Evolutionary conservation across 345 rosid species (phyloP), one percentile per base, ranked within the genome.

Genomic region (Stellera chamaejasme): DNA sequence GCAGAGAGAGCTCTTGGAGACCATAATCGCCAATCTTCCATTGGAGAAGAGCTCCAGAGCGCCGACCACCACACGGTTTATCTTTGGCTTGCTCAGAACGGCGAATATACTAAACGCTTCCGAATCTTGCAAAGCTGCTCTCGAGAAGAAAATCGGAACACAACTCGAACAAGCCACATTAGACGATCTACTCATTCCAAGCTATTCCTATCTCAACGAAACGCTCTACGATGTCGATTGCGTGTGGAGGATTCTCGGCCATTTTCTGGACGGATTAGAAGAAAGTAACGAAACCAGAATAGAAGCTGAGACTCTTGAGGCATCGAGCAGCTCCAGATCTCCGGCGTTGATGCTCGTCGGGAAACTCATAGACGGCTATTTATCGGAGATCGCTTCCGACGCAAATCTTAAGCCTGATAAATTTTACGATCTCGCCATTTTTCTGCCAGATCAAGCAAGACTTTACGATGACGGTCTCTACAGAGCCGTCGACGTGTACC

Each of bases 141-240:
- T 93, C 43, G 96, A 93, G 82, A 89, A 70, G 67, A 89, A 83
- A 78, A 85, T 93, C 13, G 97, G 90, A 45, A 68, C 73, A 32
- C 94, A 84, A 72, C 87, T 93, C 11, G 97, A 93, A 36, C 75
- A 75, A 71, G 96, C 91, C 43, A 77, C 88, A 42, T 82, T 89
- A 10, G 99, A 93, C 68, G 99, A 93, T 74, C 63, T 93, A 23
- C 77, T 93, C 55, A 86, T 93, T 45, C 99, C 99, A 3, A 93
- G 99, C 69, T 93, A 93, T 54, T 93, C 99, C 0, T 87, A 89
- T 74, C 85, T 89, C 39, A 84, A 84, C 54, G 99, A 93, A 68
- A 93, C 99, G 0, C 67, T 93, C 55, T 93, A 93, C 53, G 96
- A 93, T 39, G 97, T 93, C n/a, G 90, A 89, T 69, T 87, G 96